Percentiles rank a stretch among this genome's conserved stretches.
These are phyloP conservation scores for Vachellia collinsii DNA, from an alignment of 306 rosid species.

Conservation along the genomic window DNA sequence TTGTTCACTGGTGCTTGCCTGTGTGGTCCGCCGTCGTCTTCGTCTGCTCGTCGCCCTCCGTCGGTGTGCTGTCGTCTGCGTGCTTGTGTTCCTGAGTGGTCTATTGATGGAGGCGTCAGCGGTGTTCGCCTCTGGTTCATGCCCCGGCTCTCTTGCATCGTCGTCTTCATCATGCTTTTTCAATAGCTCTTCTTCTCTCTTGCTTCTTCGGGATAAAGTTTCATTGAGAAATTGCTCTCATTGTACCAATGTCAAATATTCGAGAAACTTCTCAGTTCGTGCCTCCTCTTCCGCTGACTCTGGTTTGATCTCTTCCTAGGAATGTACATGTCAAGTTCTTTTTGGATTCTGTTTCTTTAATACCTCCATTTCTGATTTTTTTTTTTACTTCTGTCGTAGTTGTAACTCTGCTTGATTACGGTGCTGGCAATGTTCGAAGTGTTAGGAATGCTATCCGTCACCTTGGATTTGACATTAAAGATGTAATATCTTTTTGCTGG, in stretches of 20 bases:
- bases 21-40: too few relatives aligned
- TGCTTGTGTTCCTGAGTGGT: too few relatives aligned
- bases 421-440: slow-evolving; percentile 94
- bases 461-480: slow-evolving; percentile 86
- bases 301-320: slow-evolving; percentile 49
- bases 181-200: slow-evolving; percentile 46
- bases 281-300: slow-evolving; percentile 67
- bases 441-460: slow-evolving; percentile 79
- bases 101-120: slow-evolving; percentile 78
- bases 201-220: slow-evolving; percentile 47
- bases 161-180: slow-evolving; percentile 36
- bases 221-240: slow-evolving; percentile 12
- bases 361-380: not conserved
- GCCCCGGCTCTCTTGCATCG: not conserved
- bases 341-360: not conserved
- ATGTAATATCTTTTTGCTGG: slow-evolving; percentile 49
- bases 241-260: slow-evolving; percentile 37
- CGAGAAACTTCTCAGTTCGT: slow-evolving; percentile 59
- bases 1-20: too few relatives aligned
- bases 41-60: too few relatives aligned
- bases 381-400: slow-evolving; percentile 43
- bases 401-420: slow-evolving; percentile 90
- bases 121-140: not conserved
- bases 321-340: not conserved
- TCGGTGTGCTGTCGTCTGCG: too few relatives aligned